Evolutionary conservation across 2,329 filamentous ascomycete genomes (phyloP), one percentile per base, ranked within the genome.

Genomic region (Diaporthe citriasiana): DNA sequence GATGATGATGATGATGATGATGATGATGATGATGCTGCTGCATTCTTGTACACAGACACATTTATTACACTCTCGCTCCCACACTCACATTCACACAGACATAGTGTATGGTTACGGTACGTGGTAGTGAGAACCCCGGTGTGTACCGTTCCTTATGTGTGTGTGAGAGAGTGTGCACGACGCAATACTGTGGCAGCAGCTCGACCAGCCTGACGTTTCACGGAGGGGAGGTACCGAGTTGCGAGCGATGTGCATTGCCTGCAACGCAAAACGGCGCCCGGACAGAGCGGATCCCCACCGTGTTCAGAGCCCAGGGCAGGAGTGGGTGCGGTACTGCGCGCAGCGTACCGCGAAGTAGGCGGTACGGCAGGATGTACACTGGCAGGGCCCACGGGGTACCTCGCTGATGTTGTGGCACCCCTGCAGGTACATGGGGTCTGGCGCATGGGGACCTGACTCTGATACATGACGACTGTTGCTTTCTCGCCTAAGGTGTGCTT

Each of bases 401-500:
- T 35, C 25, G 4, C 9, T 68, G 42, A 30, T 51, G 25, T 33
- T 50, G 33, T 10, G 42, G 40, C 47, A 71, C 71, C 74, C 71
- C 60, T 73, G 74, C 66, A 71, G 71, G 71, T 75, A 75, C 74
- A 63, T 75, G 45, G 56, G 40, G 40, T 35, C 50, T 55, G 35
- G 57, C 51, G 60, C 59, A 69, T 65, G 66, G 70, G 71, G 50
- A 71, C 74, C 59, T 73, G 72, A 71, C 65, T 73, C 70, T 70
- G 73, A 69, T 69, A 73, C 66, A 70, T 68, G 71, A 70, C 74
- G 71, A 70, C 71, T 40, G 69, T 66, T 73, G 71, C 70, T 73
- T 71, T 73, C 74, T 69, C 74, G 74, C 74, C 71, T 75, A 73
- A 73, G 45, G 50, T 47, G 59, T 71, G 35, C 56, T 71, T 63